Conservation (phyloP, 768 basidiomycete species). For the Boletus sp. region DNA sequence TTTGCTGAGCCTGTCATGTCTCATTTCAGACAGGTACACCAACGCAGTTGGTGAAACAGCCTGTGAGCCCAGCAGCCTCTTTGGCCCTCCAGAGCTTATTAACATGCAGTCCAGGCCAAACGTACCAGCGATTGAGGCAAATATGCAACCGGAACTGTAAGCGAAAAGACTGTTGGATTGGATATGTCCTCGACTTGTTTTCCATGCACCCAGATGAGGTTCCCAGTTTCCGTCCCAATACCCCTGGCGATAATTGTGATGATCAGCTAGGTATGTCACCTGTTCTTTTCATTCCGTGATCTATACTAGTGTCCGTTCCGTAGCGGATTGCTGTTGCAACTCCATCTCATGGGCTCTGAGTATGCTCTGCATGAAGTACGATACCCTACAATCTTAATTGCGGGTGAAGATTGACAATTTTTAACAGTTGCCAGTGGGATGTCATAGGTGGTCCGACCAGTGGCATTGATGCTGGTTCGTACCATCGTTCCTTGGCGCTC, state of each 20-base stretch:
- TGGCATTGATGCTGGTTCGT: constrained; percentile 19
- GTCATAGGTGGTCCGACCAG: constrained; percentile 1
- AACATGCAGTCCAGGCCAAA: constrained; percentile 10
- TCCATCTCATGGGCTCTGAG: constrained; percentile 26
- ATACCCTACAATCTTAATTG: too few relatives aligned
- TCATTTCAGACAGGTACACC: constrained; percentile 18
- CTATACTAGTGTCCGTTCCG: not conserved
- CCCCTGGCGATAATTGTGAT: constrained; percentile 25
- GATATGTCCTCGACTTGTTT: not conserved
- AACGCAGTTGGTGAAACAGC: constrained; percentile 27
- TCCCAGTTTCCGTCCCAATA: constrained; percentile 16
- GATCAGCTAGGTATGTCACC: constrained; percentile 20
- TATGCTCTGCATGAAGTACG: constrained; percentile 29
- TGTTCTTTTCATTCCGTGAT: not conserved
- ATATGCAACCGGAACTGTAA: constrained; percentile 24
- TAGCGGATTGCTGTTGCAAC: constrained; percentile 28
- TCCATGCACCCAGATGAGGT: constrained; percentile 12
- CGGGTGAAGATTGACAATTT: not conserved
- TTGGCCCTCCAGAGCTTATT: not conserved
- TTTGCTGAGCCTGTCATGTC: not conserved
- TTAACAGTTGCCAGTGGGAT: constrained; percentile 22
- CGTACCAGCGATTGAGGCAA: constrained; percentile 26
- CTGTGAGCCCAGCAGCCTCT: constrained; percentile 13
- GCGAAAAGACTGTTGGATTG: constrained; percentile 1
- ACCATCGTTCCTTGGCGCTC: not conserved